A percentile compares a stretch with the other conserved stretches of the same genome.
Evolutionary conservation across 164 flowering plant genomes (phyloP).

Genomic region (Sextonia rubra): DNA sequence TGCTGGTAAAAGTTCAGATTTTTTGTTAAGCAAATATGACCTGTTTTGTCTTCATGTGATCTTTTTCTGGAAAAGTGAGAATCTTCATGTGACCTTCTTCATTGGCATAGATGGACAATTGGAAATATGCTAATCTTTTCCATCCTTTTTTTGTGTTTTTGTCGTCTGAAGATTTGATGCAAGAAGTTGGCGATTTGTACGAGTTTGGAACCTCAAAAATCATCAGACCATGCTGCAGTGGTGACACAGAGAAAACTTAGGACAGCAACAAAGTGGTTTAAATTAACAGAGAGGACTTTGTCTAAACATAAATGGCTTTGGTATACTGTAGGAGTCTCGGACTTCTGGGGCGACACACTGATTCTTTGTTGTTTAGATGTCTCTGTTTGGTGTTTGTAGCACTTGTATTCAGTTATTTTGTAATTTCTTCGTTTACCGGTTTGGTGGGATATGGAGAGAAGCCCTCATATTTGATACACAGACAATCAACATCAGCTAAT

Average conservation of each 20-base stretch:
- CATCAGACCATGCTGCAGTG: not conserved
- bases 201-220: not conserved
- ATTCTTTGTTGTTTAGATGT: conserved; percentile 47
- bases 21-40: not conserved
- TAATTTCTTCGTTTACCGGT: conserved; percentile 3
- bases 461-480: conserved; percentile 7
- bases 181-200: not conserved
- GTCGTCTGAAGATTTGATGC: not conserved
- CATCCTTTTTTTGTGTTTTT: no score
- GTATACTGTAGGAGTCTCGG: conserved; percentile 30
- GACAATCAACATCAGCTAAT: conserved; percentile 3
- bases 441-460: not conserved
- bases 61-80: no score
- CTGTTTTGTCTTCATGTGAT: not conserved
- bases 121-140: no score
- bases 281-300: not conserved
- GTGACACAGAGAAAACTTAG: not conserved
- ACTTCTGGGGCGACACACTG: conserved; percentile 25
- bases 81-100: no score
- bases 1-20: not conserved
- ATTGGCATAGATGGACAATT: no score
- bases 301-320: conserved; percentile 29
- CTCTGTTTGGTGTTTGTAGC: conserved; percentile 28
- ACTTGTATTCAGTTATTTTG: conserved; percentile 5
- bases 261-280: not conserved